phyloP scores from a whole-genome alignment of 2,329 filamentous ascomycete genomes.

The Emydomyces testavorans region DNA sequence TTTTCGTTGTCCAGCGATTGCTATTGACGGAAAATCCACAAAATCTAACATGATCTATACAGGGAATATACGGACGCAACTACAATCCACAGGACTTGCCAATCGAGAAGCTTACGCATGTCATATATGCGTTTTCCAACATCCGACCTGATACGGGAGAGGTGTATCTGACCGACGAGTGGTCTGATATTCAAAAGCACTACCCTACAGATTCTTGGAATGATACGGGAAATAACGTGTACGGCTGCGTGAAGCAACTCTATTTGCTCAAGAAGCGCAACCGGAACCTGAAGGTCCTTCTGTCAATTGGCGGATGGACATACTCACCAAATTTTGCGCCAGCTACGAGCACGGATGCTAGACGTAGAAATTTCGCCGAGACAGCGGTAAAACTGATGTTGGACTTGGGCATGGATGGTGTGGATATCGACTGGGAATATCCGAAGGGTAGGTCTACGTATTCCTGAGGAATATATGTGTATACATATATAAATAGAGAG shows the following conservation, averaged over 20 bases:
- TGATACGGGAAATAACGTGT: slow-evolving; percentile 59
- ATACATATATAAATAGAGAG: not conserved
- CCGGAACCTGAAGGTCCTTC: slow-evolving; percentile 62
- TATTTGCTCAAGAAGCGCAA: slow-evolving; percentile 64
- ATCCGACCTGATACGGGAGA: slow-evolving; percentile 66
- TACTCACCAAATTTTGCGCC: slow-evolving; percentile 65
- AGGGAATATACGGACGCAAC: slow-evolving; percentile 75
- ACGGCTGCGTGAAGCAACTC: slow-evolving; percentile 67
- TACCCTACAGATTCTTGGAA: slow-evolving; percentile 57
- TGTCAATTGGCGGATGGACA: slow-evolving; percentile 74
- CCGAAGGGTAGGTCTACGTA: slow-evolving; percentile 25
- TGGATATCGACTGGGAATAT: slow-evolving; percentile 42
- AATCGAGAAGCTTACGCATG: slow-evolving; percentile 67
- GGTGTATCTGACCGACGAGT: slow-evolving; percentile 60
- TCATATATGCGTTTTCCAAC: slow-evolving; percentile 84
- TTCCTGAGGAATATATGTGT: too few relatives aligned
- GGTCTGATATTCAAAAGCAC: slow-evolving; percentile 57
- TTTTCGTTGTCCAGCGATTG: not conserved
- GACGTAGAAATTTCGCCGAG: slow-evolving; percentile 55
- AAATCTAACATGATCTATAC: not conserved
- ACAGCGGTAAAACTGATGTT: slow-evolving; percentile 64
- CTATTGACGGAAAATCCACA: not conserved
- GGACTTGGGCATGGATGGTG: slow-evolving; percentile 58
- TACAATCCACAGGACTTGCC: slow-evolving; percentile 73
- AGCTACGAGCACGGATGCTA: slow-evolving; percentile 52